Percentiles rank a stretch among this genome's conserved stretches.
These are phyloP conservation scores for Smittium culicis DNA, from an alignment of 371 early-diverging fungal species.

Conservation along the genomic window DNA sequence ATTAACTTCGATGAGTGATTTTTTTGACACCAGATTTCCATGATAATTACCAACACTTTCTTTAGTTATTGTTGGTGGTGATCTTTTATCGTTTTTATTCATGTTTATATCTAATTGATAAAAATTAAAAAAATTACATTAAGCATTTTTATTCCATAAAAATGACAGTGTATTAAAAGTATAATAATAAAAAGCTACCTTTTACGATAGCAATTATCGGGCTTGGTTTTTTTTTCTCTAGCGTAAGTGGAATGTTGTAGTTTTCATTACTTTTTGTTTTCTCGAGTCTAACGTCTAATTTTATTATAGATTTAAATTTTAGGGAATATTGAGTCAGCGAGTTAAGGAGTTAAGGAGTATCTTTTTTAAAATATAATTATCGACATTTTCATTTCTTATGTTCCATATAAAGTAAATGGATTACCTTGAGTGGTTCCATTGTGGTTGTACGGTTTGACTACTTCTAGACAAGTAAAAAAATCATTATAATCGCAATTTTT, in stretches of 20 bases:
- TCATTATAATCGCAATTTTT: neutral
- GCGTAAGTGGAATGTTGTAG: neutral
- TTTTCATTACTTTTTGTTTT: neutral
- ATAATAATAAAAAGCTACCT: neutral
- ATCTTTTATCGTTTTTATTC: no score
- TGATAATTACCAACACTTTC: neutral
- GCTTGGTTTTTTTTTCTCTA: neutral
- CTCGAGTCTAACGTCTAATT: neutral
- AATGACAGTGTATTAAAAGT: neutral
- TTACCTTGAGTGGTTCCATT: neutral
- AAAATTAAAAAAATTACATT: neutral
- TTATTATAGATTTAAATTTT: neutral
- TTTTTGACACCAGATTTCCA: neutral
- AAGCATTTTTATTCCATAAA: neutral
- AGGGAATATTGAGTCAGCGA: neutral
- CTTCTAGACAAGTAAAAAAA: neutral
- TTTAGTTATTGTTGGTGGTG: neutral
- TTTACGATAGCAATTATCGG: neutral
- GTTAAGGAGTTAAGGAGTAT: neutral
- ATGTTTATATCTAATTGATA: no score
- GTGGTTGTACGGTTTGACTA: neutral
- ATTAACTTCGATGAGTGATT: neutral
- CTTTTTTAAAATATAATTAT: neutral
- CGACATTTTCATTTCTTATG: no score
- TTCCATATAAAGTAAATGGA: no score